phyloP scores from a whole-genome alignment of 306 rosid genomes.

The Acmispon strigosus region DNA sequence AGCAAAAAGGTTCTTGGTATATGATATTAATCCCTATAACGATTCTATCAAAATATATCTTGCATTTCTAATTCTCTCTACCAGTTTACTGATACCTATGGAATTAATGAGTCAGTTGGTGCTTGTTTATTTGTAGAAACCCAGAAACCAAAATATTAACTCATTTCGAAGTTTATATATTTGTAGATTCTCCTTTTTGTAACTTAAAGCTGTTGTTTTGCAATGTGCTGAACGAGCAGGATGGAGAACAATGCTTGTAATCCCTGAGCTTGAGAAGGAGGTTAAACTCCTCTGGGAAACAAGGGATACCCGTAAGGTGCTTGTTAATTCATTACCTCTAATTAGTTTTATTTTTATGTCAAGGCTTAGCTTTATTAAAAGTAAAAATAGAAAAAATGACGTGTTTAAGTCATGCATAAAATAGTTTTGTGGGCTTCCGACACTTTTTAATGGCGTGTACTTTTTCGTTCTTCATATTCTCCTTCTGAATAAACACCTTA shows the following conservation, averaged over 20 bases:
- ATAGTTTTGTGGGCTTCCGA: not conserved
- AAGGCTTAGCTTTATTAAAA: not conserved
- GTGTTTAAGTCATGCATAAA: not conserved
- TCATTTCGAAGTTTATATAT: not conserved
- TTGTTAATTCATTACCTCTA: not conserved
- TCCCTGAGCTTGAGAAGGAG: slow-evolving; percentile 95
- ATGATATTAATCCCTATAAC: slow-evolving; percentile 18
- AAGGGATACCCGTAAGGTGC: slow-evolving; percentile 83
- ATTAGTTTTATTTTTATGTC: not conserved
- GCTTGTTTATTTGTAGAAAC: not conserved
- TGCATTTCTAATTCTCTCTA: not conserved
- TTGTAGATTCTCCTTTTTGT: not conserved
- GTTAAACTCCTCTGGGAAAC: slow-evolving; percentile 78
- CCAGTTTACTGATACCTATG: not conserved
- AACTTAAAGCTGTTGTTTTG: slow-evolving; percentile 1
- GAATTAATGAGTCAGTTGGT: not conserved
- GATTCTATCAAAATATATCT: not conserved
- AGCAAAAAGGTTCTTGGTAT: slow-evolving; percentile 98
- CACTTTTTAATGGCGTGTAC: not conserved
- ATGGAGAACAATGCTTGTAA: slow-evolving; percentile 99
- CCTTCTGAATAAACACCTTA: not conserved
- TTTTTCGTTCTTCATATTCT: not conserved
- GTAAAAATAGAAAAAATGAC: not conserved
- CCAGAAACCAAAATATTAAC: not conserved
- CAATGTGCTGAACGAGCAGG: slow-evolving; percentile 41